These are phyloP conservation scores for Pythium coloratum DNA, from an alignment of 352 stramenopile genomes.

Conservation along the genomic window DNA sequence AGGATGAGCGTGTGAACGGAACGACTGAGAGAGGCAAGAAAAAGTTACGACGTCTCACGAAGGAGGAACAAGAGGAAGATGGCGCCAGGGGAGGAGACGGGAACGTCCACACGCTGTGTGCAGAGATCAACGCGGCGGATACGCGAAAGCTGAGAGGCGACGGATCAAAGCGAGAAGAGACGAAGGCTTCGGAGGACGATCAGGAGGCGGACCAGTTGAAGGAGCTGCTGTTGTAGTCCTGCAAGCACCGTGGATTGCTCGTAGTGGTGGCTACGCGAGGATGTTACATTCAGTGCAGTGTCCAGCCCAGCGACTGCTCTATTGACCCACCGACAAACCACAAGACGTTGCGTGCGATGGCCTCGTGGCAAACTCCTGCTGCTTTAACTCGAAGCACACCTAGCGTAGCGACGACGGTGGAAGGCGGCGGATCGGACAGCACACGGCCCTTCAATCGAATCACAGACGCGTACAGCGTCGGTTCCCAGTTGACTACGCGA, in stretches of 20 bases:
- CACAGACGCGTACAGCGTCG: neutral
- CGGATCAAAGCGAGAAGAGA: neutral
- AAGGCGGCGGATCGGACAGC: neutral
- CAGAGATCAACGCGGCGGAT: conserved; percentile 35
- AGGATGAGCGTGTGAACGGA: too few species aligned
- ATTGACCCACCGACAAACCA: neutral
- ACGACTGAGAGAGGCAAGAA: too few species aligned
- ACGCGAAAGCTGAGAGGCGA: neutral
- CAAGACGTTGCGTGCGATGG: neutral
- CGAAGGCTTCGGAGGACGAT: neutral
- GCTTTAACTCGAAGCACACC: neutral
- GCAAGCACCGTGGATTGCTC: too few species aligned
- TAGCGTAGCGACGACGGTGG: neutral
- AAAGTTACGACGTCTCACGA: too few species aligned
- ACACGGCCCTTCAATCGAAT: neutral
- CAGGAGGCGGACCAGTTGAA: conserved; percentile 5
- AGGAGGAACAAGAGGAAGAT: neutral
- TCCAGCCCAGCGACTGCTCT: neutral
- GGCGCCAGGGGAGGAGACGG: neutral
- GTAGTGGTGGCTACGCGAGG: too few species aligned
- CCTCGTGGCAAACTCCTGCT: neutral
- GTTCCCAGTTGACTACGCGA: neutral
- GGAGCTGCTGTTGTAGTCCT: conserved; percentile 7
- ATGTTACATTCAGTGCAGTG: neutral
- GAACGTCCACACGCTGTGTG: conserved; percentile 37